Conservation (phyloP, 257 asterid species). For the Solanum chiquidenum region DNA sequence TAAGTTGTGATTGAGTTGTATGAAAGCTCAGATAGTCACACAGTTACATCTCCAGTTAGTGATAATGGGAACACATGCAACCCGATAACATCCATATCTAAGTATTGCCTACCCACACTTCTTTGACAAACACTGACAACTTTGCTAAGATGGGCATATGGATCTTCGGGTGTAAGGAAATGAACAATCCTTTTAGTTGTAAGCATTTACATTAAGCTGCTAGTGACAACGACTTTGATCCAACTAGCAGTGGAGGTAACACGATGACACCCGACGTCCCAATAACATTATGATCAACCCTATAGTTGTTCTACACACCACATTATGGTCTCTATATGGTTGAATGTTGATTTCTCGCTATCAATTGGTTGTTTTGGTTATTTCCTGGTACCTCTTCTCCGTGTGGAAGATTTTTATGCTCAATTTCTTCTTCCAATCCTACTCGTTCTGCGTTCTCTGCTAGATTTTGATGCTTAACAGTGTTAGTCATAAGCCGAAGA, state of each 20-base stretch:
- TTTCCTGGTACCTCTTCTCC: neutral
- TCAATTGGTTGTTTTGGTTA: neutral
- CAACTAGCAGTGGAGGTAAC: neutral
- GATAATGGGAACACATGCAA: neutral
- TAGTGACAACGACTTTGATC: neutral
- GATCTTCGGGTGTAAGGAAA: neutral
- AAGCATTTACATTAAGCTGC: neutral
- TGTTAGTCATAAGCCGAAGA: no score
- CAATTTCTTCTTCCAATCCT: neutral
- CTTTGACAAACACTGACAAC: neutral
- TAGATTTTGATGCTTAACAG: no score
- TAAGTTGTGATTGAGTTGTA: no score
- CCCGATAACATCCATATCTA: neutral
- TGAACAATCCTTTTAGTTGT: neutral
- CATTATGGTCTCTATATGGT: neutral
- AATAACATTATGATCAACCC: neutral
- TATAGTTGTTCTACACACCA: neutral
- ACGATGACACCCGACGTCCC: neutral
- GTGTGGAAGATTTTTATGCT: neutral
- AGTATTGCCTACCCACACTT: neutral
- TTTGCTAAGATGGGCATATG: neutral
- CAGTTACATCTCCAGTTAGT: neutral
- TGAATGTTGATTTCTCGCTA: neutral
- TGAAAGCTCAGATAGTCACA: no score
- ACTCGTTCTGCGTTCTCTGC: no score